phyloP scores from a whole-genome alignment of 1,139 yeast genomes.

The Debaryomyces sp. region DNA sequence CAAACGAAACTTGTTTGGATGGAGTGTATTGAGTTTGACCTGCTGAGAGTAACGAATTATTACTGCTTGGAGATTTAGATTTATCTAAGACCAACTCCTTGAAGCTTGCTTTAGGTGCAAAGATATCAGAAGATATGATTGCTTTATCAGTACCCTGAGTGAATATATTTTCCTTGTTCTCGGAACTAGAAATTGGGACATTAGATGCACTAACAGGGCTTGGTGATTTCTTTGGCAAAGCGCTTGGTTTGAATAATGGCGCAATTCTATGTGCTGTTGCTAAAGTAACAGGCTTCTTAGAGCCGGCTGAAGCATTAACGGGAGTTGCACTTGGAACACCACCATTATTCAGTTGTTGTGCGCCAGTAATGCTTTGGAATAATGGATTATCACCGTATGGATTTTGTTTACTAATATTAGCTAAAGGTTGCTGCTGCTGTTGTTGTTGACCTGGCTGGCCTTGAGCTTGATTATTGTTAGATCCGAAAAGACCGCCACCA shows the following conservation, averaged over 20 bases:
- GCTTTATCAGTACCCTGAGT: conserved; percentile 60
- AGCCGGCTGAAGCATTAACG: conserved; percentile 40
- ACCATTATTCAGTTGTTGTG: conserved; percentile 16
- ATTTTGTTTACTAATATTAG: conserved; percentile 58
- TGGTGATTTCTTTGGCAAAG: conserved; percentile 13
- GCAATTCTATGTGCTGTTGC: conserved; percentile 65
- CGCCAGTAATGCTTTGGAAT: conserved; percentile 47
- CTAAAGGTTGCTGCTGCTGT: conserved; percentile 33
- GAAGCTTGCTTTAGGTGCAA: conserved; percentile 63
- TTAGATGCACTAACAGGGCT: conserved; percentile 1
- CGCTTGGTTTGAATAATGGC: conserved; percentile 42
- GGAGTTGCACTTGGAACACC: conserved; percentile 55
- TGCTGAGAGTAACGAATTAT: conserved; percentile 12
- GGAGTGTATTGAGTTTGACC: conserved; percentile 14
- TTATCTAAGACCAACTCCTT: conserved; percentile 61
- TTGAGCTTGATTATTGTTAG: conserved; percentile 17
- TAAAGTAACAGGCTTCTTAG: conserved; percentile 57
- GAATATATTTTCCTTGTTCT: conserved; percentile 22
- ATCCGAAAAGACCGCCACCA: conserved; percentile 30
- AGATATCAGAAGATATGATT: conserved; percentile 70
- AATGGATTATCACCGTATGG: conserved; percentile 77
- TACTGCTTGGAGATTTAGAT: conserved; percentile 18
- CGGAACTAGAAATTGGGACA: conserved; percentile 6
- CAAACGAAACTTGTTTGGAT: conserved; percentile 42
- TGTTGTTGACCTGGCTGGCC: conserved; percentile 20